Base-by-base conservation (phyloP, 805 yeast genomes). In the Teunomyces kruisii region DNA sequence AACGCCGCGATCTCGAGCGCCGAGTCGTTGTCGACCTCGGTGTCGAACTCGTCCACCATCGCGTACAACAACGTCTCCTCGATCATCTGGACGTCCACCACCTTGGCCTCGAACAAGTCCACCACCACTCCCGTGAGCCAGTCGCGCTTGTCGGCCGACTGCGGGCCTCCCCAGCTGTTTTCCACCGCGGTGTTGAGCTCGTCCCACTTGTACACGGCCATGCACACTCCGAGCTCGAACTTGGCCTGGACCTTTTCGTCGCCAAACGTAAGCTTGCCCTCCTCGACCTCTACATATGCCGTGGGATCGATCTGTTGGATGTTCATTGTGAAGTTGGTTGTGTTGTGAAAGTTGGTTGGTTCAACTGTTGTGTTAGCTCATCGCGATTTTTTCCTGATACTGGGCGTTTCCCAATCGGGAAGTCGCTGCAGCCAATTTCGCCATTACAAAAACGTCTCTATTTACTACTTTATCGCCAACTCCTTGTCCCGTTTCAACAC, bases 21-120 rank as follows among this genome's bases (percentile, higher is more conserved):
- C 8, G 96, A 82, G 54, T 88, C 96, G 60, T 92, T 96, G 57
- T 94, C 97, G 35, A 94, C 80, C 36, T 81, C 77, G 7, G 85
- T 86, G 47, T 89, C 97, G 58, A 92, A 94, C 64, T 94, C 99
- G 67, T 92, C 99, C 48, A 83, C 82, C 97, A 94, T 88, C 19
- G 96, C 94, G 59, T 86, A 86, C 42, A 86, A 70, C 48, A 94
- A 70, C 13, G 96, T 80, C 58, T 87, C 96, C 66, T 94, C 97
- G 22, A 94, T 79, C 51, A 86, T 78, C 31, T 80, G 83, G 3
- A 86, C 72, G 55, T 90, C 98, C 4, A 92, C 87, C 4, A 79
- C 75, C 41, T 72, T 77, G 39, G 78, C 83, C 6, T 72, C 70
- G 59, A 92, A 94, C 43, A 90, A 72, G 29, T 89, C 97, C 24